Percentiles rank a stretch among this genome's conserved stretches.
Conservation (phyloP, 768 basidiomycete genomes). For the Guyanaporus albipodus region DNA sequence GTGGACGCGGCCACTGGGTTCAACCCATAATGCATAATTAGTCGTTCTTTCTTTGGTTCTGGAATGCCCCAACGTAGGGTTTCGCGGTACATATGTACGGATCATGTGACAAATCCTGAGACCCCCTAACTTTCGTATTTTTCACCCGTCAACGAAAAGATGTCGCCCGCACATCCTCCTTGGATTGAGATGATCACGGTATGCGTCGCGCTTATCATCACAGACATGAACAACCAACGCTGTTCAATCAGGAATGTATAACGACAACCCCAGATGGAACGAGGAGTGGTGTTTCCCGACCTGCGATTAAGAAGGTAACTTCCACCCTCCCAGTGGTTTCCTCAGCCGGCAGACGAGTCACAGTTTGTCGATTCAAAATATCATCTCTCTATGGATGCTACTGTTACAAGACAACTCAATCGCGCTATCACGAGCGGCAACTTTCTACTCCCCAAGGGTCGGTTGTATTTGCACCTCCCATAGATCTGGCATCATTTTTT, state of each 20-base stretch:
- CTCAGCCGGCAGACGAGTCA: background rate
- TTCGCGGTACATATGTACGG: too few species aligned
- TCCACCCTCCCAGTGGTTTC: background rate
- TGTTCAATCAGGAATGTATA: constrained; percentile 63
- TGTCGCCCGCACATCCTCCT: constrained; percentile 49
- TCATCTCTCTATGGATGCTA: constrained; percentile 43
- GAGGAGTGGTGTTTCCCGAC: constrained; percentile 71
- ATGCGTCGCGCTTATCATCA: constrained; percentile 10
- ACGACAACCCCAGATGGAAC: constrained; percentile 57
- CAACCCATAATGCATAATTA: too few species aligned
- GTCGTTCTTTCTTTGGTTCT: too few species aligned
- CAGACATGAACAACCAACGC: background rate
- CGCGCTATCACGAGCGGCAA: constrained; percentile 50
- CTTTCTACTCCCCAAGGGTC: constrained; percentile 58
- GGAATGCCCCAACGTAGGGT: too few species aligned
- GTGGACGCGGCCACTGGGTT: background rate
- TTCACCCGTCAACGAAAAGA: too few species aligned
- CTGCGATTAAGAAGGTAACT: constrained; percentile 73
- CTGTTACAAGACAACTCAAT: constrained; percentile 46
- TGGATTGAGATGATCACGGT: constrained; percentile 44
- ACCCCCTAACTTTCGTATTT: too few species aligned
- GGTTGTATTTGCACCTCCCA: background rate
- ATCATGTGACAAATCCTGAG: too few species aligned
- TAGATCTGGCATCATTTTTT: background rate
- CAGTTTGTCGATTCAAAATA: constrained; percentile 57